A percentile compares a stretch with the other conserved stretches of the same genome.
Conservation (phyloP, 2,329 filamentous ascomycete genomes). For the Acrodontium crateriforme region DNA sequence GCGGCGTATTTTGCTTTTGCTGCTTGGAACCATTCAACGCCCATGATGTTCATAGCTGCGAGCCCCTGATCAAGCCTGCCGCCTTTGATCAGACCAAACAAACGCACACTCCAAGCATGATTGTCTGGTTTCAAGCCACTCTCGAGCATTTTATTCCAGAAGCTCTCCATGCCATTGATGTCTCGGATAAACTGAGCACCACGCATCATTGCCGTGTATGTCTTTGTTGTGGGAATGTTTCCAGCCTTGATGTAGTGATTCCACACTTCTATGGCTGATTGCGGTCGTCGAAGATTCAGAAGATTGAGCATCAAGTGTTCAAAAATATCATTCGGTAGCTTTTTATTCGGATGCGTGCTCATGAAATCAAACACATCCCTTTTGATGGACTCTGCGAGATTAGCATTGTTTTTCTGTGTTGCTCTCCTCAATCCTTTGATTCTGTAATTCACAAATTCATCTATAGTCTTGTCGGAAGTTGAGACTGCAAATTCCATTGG, state of each 20-base stretch:
- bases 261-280: slow-evolving; percentile 41
- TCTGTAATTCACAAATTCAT: slow-evolving; percentile 4
- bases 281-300: slow-evolving; percentile 28
- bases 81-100: slow-evolving; percentile 49
- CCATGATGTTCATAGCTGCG: slow-evolving; percentile 52
- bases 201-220: slow-evolving; percentile 61
- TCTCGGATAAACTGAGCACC: slow-evolving; percentile 52
- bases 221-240: slow-evolving; percentile 45
- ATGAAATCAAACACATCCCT: slow-evolving; percentile 5
- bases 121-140: slow-evolving; percentile 48
- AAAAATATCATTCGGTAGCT: too few species aligned
- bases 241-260: slow-evolving; percentile 41
- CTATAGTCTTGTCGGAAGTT: too few species aligned
- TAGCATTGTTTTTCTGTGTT: slow-evolving; percentile 9
- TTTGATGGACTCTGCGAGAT: slow-evolving; percentile 9
- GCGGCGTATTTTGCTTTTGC: slow-evolving; percentile 10
- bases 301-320: slow-evolving; percentile 34
- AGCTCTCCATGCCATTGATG: slow-evolving; percentile 43
- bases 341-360: neutral
- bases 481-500: too few species aligned
- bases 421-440: slow-evolving; percentile 10
- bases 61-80: slow-evolving; percentile 45
- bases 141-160: slow-evolving; percentile 52
- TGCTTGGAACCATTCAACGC: slow-evolving; percentile 40
- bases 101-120: slow-evolving; percentile 55